Conservation (phyloP, 2,329 filamentous ascomycete genomes). For the Cercospora zeae-maydis region DNA sequence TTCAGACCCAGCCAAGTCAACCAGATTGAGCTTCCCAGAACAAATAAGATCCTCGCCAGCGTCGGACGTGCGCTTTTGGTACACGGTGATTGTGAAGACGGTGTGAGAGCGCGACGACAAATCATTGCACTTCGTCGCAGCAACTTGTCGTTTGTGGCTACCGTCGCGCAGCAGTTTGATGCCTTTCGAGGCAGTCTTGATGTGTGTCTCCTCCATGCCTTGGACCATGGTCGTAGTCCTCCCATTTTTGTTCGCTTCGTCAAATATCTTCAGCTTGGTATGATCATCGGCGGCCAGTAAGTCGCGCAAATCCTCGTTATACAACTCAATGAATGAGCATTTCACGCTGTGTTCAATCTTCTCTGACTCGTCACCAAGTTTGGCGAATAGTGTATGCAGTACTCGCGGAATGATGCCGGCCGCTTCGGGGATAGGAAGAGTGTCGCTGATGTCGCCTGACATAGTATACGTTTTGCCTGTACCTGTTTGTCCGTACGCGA, state of each 20-base stretch:
- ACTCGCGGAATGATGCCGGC: conserved; percentile 95
- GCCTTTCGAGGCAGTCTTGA: conserved; percentile 77
- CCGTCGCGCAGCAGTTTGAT: conserved; percentile 86
- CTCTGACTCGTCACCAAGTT: conserved; percentile 63
- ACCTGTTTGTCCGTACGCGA: conserved; percentile 95
- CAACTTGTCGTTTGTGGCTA: conserved; percentile 93
- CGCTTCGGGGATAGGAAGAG: conserved; percentile 81
- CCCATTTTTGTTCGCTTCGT: conserved; percentile 84
- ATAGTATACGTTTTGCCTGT: conserved; percentile 99
- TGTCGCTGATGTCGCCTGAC: conserved; percentile 95
- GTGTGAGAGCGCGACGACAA: conserved; percentile 96
- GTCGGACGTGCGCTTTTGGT: conserved; percentile 76
- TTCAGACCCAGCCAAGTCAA: conserved; percentile 94
- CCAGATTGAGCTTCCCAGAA: conserved; percentile 90
- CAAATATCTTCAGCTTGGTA: conserved; percentile 89
- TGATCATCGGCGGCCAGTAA: conserved; percentile 77
- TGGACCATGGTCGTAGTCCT: conserved; percentile 83
- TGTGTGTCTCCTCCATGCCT: conserved; percentile 95
- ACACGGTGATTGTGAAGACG: conserved; percentile 92
- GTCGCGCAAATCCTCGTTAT: conserved; percentile 95
- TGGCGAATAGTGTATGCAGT: conserved; percentile 79
- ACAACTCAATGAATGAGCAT: conserved; percentile 97
- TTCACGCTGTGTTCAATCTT: conserved; percentile 85
- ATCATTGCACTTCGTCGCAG: conserved; percentile 99
- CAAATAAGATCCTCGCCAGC: conserved; percentile 86